Evolutionary conservation across 108 stramenopile species (phyloP).

Genomic region (Skeletonema menzelii): DNA sequence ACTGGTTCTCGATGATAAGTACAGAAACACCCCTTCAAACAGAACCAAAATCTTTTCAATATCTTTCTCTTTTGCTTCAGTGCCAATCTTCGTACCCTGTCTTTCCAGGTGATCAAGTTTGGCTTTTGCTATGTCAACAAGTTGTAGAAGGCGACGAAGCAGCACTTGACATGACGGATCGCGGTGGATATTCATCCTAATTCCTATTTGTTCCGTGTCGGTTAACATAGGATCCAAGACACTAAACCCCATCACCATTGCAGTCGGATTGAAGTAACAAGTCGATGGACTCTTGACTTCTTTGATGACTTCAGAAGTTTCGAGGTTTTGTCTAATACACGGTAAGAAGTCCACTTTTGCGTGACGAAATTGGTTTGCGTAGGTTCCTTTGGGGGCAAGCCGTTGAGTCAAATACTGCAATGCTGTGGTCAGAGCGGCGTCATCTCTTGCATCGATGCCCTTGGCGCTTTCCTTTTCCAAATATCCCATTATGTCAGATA

Average conservation of each 20-base stretch:
- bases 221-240: conserved; percentile 54
- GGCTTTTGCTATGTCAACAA: conserved; percentile 43
- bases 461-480: conserved; percentile 32
- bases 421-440: conserved; percentile 33
- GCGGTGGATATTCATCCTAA: conserved; percentile 50
- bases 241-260: conserved; percentile 68
- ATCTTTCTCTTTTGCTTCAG: conserved; percentile 35
- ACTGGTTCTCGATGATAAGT: conserved; percentile 52
- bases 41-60: conserved; percentile 16
- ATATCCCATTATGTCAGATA: conserved; percentile 53
- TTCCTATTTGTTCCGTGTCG: conserved; percentile 44
- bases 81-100: background rate
- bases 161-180: conserved; percentile 53
- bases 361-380: conserved; percentile 50
- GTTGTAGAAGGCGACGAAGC: conserved; percentile 50
- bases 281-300: conserved; percentile 46
- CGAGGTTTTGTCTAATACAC: conserved; percentile 48
- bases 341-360: conserved; percentile 57
- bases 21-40: conserved; percentile 45
- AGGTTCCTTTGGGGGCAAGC: conserved; percentile 61
- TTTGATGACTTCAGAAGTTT: conserved; percentile 26
- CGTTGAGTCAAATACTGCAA: conserved; percentile 61
- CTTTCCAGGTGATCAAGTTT: conserved; percentile 31
- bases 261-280: conserved; percentile 56
- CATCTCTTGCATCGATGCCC: conserved; percentile 35